Evolutionary conservation across 345 rosid species (phyloP).

Genomic region (Syzygium jambos): DNA sequence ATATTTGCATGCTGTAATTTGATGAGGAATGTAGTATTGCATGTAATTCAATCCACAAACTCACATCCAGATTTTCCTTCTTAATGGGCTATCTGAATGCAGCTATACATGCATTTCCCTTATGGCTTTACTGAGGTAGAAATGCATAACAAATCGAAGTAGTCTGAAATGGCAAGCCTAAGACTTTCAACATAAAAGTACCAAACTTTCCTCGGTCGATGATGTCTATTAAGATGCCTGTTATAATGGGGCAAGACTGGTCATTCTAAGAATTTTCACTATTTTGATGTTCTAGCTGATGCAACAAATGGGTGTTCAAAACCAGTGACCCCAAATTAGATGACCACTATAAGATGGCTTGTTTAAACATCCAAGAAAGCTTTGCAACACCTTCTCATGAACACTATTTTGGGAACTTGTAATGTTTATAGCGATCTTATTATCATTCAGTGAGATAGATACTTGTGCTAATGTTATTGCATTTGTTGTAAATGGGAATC

Average conservation of each 20-base stretch:
- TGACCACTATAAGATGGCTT: not conserved
- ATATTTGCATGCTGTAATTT: not conserved
- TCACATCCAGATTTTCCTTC: not conserved
- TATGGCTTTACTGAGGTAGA: not conserved
- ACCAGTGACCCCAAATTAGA: not conserved
- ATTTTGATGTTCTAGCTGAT: not conserved
- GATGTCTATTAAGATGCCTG: not conserved
- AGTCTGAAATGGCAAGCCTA: not conserved
- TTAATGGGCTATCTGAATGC: not conserved
- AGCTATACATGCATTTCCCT: not conserved
- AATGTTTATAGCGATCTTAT: not conserved
- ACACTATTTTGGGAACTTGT: not conserved
- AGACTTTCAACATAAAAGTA: not conserved
- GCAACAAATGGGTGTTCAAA: not conserved
- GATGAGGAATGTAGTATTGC: not conserved
- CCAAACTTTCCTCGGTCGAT: not conserved
- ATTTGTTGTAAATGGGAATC: not conserved
- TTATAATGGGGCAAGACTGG: not conserved
- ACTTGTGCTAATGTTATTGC: not conserved
- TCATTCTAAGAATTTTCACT: not conserved
- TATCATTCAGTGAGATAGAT: not conserved
- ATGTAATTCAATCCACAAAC: not conserved
- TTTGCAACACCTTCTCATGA: not conserved
- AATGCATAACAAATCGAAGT: not conserved
- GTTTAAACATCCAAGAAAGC: not conserved